Percentiles rank a stretch among this genome's conserved stretches.
These are phyloP conservation scores for Neurospora intermedia DNA, from an alignment of 495 filamentous ascomycete genomes.

Conservation along the genomic window DNA sequence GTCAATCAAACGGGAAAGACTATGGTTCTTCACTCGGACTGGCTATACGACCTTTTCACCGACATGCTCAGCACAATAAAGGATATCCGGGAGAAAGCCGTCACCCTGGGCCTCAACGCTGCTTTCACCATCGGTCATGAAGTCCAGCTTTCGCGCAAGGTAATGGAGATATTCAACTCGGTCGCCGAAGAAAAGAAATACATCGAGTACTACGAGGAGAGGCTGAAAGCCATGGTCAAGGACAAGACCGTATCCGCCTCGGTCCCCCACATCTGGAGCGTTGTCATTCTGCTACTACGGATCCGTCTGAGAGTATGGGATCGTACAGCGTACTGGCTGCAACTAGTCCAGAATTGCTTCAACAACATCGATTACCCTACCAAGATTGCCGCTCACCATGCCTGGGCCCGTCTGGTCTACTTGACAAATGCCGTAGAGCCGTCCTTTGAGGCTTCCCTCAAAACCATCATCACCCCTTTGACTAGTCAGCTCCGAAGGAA, in stretches of 20 bases:
- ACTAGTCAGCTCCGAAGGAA: conserved; percentile 57
- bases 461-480: conserved; percentile 60
- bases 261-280: conserved; percentile 85
- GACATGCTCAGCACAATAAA: conserved; percentile 69
- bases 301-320: conserved; percentile 62
- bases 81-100: conserved; percentile 63
- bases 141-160: conserved; percentile 47
- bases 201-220: conserved; percentile 50
- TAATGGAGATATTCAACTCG: conserved; percentile 54
- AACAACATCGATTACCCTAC: conserved; percentile 64
- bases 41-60: conserved; percentile 71
- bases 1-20: conserved; percentile 52
- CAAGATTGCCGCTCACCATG: conserved; percentile 64
- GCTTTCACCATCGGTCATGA: conserved; percentile 56
- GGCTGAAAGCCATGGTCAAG: conserved; percentile 59
- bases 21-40: conserved; percentile 57
- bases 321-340: conserved; percentile 58
- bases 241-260: conserved; percentile 49
- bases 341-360: conserved; percentile 71
- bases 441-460: conserved; percentile 47
- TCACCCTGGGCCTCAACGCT: conserved; percentile 58
- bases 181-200: conserved; percentile 46
- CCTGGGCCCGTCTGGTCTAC: conserved; percentile 77
- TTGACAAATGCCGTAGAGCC: conserved; percentile 50
- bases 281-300: conserved; percentile 65